Evolutionary conservation across 1,139 yeast genomes (phyloP), one percentile per base, ranked within the genome.

Genomic region (Candida tetrigidarum): DNA sequence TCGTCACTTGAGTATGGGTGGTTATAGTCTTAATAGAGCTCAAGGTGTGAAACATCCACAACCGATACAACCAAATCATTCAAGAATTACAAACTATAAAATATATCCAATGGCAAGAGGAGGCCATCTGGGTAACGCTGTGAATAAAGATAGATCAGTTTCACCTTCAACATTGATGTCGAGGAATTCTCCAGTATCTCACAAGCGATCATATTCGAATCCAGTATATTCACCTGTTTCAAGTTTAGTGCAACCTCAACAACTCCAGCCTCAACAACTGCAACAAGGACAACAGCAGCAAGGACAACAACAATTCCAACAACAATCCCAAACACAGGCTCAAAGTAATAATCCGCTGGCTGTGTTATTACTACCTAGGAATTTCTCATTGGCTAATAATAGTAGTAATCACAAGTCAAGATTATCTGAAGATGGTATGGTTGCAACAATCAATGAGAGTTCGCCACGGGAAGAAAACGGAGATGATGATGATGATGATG

Each of bases 311-410:
- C 52, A 50, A 37, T 49, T 18, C 5, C 39, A 14, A 35, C 39
- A 35, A 33, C 47, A 45, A 22, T 22, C 25, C 6, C 25, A 22
- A 22, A 10, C 25, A 18, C 48, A 42, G n/a, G 51, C 35, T 37
- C 44, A 23, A 22, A 27, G 35, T n/a, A 37, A 39, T 26, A 45
- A 45, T 40, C 42, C 51, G 11, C 54, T 67, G 46, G 78, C 79
- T 7, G 74, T 75, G 7, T 62, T 75, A 41, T 60, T 75, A 30
- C 58, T 75, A 33, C 80, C 80, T 1, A 75, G 71, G 54, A 75
- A 75, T 51, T 75, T 74, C 49, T 67, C 78, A 3, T 56, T 71
- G 14, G 45, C 47, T 9, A 57, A 51, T 44, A 45, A 32, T 23
- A 38, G 26, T 14, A 43, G 23, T 19, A 27, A n/a, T 8, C 23